Evolutionary conservation across 1,284 basidiomycete genomes (phyloP).

Genomic region (Cryptococcus sp.): DNA sequence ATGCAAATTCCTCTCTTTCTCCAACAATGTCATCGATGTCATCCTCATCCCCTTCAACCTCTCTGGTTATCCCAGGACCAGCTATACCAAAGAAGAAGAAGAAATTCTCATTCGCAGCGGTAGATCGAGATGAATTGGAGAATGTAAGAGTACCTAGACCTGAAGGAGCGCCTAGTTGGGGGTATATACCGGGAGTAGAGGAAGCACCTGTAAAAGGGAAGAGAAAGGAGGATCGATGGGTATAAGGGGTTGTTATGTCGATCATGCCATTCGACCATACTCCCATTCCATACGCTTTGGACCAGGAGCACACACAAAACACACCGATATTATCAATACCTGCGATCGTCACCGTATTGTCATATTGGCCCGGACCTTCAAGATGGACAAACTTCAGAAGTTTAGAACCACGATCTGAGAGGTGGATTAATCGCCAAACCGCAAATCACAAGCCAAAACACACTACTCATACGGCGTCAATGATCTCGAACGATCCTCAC

Average conservation of each 20-base stretch:
- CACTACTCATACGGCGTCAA: no score
- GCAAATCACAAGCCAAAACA: no score
- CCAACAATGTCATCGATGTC: background rate
- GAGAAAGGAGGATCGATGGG: slow-evolving; percentile 41
- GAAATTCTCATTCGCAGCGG: slow-evolving; percentile 29
- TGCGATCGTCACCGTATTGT: background rate
- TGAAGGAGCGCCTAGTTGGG: slow-evolving; percentile 81
- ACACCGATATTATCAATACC: background rate
- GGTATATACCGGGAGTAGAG: slow-evolving; percentile 49
- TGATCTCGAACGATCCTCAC: no score
- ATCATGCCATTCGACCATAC: no score
- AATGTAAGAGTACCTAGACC: slow-evolving; percentile 78
- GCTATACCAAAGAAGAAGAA: slow-evolving; percentile 9
- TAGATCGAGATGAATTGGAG: slow-evolving; percentile 67
- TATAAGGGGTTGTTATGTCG: slow-evolving; percentile 11
- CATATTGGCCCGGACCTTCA: background rate
- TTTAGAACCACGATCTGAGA: no score
- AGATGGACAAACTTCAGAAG: no score
- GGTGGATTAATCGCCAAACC: no score
- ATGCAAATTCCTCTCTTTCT: background rate
- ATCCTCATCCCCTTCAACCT: background rate
- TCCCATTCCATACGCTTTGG: no score
- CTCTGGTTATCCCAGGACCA: no score
- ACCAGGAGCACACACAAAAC: no score
- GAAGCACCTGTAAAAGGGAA: slow-evolving; percentile 42